phyloP scores from a whole-genome alignment of 2,329 filamentous ascomycete genomes.

The Chaetomium sp. region DNA sequence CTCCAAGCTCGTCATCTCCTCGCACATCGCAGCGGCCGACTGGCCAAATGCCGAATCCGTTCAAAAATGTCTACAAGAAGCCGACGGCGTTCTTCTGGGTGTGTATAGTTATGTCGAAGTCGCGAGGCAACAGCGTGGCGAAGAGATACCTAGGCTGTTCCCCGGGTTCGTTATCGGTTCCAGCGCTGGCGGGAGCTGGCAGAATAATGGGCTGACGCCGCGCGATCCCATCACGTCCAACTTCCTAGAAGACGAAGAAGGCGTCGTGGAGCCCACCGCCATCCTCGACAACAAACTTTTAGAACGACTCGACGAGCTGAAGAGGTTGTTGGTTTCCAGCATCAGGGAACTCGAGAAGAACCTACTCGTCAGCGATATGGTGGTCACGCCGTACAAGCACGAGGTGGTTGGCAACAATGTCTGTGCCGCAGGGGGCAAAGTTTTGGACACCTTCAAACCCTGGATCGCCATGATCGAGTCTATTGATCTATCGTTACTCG shows the following conservation, averaged over 20 bases:
- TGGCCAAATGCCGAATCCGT: slow-evolving; percentile 92
- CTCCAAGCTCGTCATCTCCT: slow-evolving; percentile 96
- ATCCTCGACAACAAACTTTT: slow-evolving; percentile 70
- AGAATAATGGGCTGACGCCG: slow-evolving; percentile 58
- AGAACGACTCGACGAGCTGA: slow-evolving; percentile 78
- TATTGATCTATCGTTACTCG: slow-evolving; percentile 76
- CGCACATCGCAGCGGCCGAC: slow-evolving; percentile 93
- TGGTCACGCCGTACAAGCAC: slow-evolving; percentile 72
- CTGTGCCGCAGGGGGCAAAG: slow-evolving; percentile 68
- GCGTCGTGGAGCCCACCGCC: slow-evolving; percentile 61
- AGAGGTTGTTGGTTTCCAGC: slow-evolving; percentile 75
- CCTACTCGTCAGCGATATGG: slow-evolving; percentile 69
- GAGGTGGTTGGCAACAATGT: slow-evolving; percentile 75
- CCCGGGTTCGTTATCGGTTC: slow-evolving; percentile 91
- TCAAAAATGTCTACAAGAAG: slow-evolving; percentile 91
- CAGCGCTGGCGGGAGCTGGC: slow-evolving; percentile 80
- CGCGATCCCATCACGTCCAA: slow-evolving; percentile 71
- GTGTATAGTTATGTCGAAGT: slow-evolving; percentile 97
- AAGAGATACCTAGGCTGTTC: slow-evolving; percentile 85
- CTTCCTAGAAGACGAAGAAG: slow-evolving; percentile 79
- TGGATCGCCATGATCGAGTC: slow-evolving; percentile 90
- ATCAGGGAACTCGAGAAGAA: slow-evolving; percentile 84
- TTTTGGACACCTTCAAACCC: slow-evolving; percentile 81
- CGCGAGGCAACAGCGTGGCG: slow-evolving; percentile 84
- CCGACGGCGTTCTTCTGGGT: slow-evolving; percentile 89